Base-by-base conservation (phyloP, 495 filamentous ascomycete species). In the Astrocystis sublimbata region DNA sequence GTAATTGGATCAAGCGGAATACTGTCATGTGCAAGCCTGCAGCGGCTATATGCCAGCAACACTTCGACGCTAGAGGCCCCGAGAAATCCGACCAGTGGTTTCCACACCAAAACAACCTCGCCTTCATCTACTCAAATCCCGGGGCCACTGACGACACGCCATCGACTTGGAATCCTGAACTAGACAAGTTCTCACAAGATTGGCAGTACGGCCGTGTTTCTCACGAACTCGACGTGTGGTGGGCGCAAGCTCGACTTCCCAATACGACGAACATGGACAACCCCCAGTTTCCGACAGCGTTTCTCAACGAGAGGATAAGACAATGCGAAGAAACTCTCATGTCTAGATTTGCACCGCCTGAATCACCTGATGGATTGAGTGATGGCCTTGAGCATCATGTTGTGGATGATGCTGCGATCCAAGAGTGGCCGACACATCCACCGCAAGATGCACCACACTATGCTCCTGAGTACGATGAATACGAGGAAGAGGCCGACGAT, bases 401-500 rank as follows among this genome's bases (percentile, higher is more conserved):
- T n/a, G n/a, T 72, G 10, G 81, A 80, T 2, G 82, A 85, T 62
- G 79, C 74, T 12, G 76, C 77, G 24, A 78, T 76, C 4, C 71
- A 60, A 6, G 81, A 85, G 28, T 83, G 75, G 49, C 84, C 85
- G 40, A 68, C 80, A 67, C 71, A 84, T 71, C 59, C 75, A 6
- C 66, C 66, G 7, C 71, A 88, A 28, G 54, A 68, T 4, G 63
- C 63, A n/a, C 71, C 70, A 7, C 65, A 73, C 45, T 74, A 73
- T 41, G 72, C 65, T 33, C 74, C 75, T 12, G 79, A 81, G 36
- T 81, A 81, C 52, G 74, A 78, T 49, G 79, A 81, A 51, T 72
- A 90, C 19, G 90, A 92, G 42, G 88, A 91, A 52, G 89, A 92
- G 42, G 86, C 89, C 21, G 88, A 91, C 23, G 92, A 96, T 56